phyloP scores from a whole-genome alignment of 2,329 filamentous ascomycete species.

The Fusarium illudens region DNA sequence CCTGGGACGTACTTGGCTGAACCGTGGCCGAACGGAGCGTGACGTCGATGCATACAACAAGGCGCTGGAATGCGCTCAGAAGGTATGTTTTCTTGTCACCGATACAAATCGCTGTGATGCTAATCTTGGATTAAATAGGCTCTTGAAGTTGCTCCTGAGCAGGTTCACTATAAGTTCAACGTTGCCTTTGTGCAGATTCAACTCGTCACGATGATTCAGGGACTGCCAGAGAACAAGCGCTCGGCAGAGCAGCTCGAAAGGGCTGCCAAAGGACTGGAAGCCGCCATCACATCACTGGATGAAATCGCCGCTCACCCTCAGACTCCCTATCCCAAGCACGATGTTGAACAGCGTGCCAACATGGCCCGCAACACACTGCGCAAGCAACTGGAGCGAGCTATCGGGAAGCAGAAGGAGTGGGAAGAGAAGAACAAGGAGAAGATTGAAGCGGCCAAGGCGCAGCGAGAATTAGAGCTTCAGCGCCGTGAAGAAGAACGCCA shows the following conservation, averaged over 20 bases:
- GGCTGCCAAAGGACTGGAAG: constrained; percentile 81
- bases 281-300: constrained; percentile 79
- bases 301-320: constrained; percentile 69
- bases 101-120: neutral
- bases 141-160: constrained; percentile 79
- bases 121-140: constrained; percentile 60
- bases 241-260: constrained; percentile 82
- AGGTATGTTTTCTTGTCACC: constrained; percentile 55
- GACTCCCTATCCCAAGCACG: constrained; percentile 87
- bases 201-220: constrained; percentile 82
- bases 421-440: constrained; percentile 93
- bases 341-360: constrained; percentile 93
- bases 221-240: constrained; percentile 77
- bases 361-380: constrained; percentile 97
- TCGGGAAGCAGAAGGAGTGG: constrained; percentile 87
- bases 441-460: constrained; percentile 79
- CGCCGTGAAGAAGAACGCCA: constrained; percentile 80
- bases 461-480: constrained; percentile 81
- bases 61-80: constrained; percentile 68
- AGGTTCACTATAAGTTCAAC: constrained; percentile 95
- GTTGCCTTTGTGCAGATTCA: constrained; percentile 98
- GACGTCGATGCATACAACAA: constrained; percentile 66
- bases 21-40: constrained; percentile 73
- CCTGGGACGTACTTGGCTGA: constrained; percentile 86
- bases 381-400: constrained; percentile 86